Evolutionary conservation across 1,139 yeast genomes (phyloP).

Genomic region (Suhomyces guaymorum): DNA sequence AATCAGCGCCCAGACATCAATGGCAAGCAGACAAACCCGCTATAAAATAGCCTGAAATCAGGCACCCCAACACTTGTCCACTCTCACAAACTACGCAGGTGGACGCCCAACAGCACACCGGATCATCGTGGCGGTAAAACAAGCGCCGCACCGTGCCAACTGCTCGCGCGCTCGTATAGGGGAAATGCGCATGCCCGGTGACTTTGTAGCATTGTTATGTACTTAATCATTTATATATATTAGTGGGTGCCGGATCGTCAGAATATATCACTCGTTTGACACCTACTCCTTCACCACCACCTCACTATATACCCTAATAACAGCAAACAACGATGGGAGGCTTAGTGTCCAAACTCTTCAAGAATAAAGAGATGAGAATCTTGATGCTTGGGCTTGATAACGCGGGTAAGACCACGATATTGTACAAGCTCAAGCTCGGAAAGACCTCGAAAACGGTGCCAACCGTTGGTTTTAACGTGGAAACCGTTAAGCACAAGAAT

Average conservation of each 20-base stretch:
- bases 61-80: too few relatives aligned
- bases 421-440: slow-evolving; percentile 72
- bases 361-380: slow-evolving; percentile 58
- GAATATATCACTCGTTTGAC: neutral
- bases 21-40: too few relatives aligned
- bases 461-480: slow-evolving; percentile 93
- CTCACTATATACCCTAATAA: neutral
- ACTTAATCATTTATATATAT: slow-evolving; percentile 2
- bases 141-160: neutral
- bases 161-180: slow-evolving; percentile 1
- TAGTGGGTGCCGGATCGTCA: slow-evolving; percentile 1
- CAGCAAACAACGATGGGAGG: slow-evolving; percentile 15
- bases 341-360: slow-evolving; percentile 39
- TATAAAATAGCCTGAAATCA: too few relatives aligned
- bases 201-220: slow-evolving; percentile 9
- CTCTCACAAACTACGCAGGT: too few relatives aligned
- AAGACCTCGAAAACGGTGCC: slow-evolving; percentile 83
- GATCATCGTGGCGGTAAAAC: too few relatives aligned
- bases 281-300: slow-evolving; percentile 1
- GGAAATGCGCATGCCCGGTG: neutral
- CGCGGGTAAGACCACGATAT: slow-evolving; percentile 85
- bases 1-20: too few relatives aligned
- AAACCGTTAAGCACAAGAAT: slow-evolving; percentile 84
- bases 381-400: slow-evolving; percentile 91
- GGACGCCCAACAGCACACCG: neutral